A percentile compares a stretch with the other conserved stretches of the same genome.
Conservation (phyloP, 2,329 filamentous ascomycete species). For the Ambrosiella cleistominuta region DNA sequence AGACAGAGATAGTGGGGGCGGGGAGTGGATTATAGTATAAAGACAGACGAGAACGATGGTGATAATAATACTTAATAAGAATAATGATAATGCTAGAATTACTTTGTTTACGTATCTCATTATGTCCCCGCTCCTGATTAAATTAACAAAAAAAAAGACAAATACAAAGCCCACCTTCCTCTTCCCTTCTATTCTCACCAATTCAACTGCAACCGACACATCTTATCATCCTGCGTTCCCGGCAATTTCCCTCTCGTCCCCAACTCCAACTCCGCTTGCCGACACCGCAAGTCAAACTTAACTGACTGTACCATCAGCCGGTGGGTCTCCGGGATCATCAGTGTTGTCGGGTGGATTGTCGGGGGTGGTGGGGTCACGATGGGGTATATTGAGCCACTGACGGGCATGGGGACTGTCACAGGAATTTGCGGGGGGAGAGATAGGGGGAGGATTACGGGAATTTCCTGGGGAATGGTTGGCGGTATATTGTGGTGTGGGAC, state of each 20-base stretch:
- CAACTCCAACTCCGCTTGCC: slow-evolving; percentile 32
- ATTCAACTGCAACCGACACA: background rate
- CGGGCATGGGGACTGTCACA: background rate
- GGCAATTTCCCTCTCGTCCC: slow-evolving; percentile 35
- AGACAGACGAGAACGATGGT: too few relatives aligned
- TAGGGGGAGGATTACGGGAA: background rate
- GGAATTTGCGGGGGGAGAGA: background rate
- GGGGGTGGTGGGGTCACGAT: background rate
- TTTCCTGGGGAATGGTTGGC: background rate
- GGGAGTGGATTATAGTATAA: too few relatives aligned
- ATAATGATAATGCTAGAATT: too few relatives aligned
- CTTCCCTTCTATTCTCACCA: background rate
- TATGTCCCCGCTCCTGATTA: too few relatives aligned
- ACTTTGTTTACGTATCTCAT: too few relatives aligned
- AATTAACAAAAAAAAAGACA: background rate
- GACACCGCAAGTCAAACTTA: slow-evolving; percentile 37
- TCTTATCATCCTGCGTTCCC: slow-evolving; percentile 29
- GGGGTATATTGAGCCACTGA: background rate
- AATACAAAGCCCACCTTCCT: background rate
- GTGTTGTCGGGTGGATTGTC: background rate
- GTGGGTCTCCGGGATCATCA: slow-evolving; percentile 31
- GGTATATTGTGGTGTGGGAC: background rate
- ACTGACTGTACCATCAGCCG: slow-evolving; percentile 39
- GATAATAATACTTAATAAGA: too few relatives aligned
- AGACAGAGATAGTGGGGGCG: too few relatives aligned